A percentile compares a stretch with the other conserved stretches of the same genome.
Evolutionary conservation across 176 grass and related monocot species (phyloP).

Genomic region (Carex parvula): DNA sequence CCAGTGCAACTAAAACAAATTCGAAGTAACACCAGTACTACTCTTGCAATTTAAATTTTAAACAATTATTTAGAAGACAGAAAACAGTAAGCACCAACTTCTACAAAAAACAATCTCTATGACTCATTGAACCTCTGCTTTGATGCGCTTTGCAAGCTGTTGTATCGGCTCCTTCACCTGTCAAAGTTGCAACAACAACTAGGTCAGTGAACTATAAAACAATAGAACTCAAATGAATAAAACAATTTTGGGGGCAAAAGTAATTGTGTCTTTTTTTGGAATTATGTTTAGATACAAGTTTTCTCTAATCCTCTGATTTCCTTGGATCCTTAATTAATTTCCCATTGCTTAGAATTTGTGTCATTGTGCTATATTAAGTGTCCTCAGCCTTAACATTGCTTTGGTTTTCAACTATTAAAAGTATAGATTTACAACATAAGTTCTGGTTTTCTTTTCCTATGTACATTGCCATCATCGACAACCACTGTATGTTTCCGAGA

Average conservation of each 20-base stretch:
- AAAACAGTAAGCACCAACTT: background rate
- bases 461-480: background rate
- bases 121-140: conserved; percentile 34
- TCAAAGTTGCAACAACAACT: conserved; percentile 1
- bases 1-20: background rate
- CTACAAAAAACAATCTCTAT: background rate
- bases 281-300: background rate
- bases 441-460: background rate
- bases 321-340: background rate
- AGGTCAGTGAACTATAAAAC: background rate
- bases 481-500: background rate
- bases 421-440: background rate
- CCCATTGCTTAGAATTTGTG: background rate
- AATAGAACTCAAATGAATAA: background rate
- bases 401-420: background rate
- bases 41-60: background rate
- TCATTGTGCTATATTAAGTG: background rate
- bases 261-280: background rate
- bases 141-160: conserved; percentile 63
- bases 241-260: background rate
- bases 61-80: background rate
- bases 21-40: background rate
- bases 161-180: conserved; percentile 85
- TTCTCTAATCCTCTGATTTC: background rate
- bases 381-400: background rate